A percentile compares a stretch with the other conserved stretches of the same genome.
Conservation (phyloP, 129 eudicot species). For the Flaveria sonorensis region DNA sequence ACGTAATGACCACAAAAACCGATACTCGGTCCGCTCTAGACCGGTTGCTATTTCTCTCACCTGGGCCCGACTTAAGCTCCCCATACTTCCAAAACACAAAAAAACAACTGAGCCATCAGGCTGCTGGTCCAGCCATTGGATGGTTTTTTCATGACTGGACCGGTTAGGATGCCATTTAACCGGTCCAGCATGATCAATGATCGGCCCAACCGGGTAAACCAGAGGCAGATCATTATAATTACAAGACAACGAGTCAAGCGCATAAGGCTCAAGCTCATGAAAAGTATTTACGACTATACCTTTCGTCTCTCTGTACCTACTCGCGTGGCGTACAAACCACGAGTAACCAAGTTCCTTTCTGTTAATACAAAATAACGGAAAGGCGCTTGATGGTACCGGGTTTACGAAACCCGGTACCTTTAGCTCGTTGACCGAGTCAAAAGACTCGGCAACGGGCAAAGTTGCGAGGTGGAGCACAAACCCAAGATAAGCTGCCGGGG, state of each 20-base stretch:
- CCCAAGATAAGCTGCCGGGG: conserved; percentile 42
- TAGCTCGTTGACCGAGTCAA: conserved; percentile 10
- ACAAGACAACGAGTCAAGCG: conserved; percentile 22
- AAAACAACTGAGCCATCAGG: conserved; percentile 44
- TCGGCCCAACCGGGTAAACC: conserved; percentile 47
- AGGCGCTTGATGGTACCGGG: conserved; percentile 30
- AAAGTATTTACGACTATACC: conserved; percentile 46
- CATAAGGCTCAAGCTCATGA: conserved; percentile 28
- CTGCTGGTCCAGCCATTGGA: conserved; percentile 35
- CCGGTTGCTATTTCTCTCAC: conserved; percentile 37
- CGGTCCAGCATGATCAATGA: conserved; percentile 38
- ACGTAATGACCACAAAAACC: conserved; percentile 49
- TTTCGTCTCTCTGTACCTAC: conserved; percentile 40
- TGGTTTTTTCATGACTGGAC: conserved; percentile 18
- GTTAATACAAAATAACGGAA: conserved; percentile 29
- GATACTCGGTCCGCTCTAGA: conserved; percentile 30
- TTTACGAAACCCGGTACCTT: conserved; percentile 26
- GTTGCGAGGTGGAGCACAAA: conserved; percentile 32
- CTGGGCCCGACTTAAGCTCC: conserved; percentile 31
- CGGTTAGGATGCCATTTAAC: conserved; percentile 26
- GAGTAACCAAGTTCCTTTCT: conserved; percentile 29
- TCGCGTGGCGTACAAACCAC: conserved; percentile 26
- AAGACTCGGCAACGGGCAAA: conserved; percentile 9
- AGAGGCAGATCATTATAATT: conserved; percentile 14
- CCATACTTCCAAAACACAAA: conserved; percentile 53